These are phyloP conservation scores for Marchantia polymorpha DNA, from an alignment of 225 moss, liverwort and hornwort species.

Conservation along the genomic window DNA sequence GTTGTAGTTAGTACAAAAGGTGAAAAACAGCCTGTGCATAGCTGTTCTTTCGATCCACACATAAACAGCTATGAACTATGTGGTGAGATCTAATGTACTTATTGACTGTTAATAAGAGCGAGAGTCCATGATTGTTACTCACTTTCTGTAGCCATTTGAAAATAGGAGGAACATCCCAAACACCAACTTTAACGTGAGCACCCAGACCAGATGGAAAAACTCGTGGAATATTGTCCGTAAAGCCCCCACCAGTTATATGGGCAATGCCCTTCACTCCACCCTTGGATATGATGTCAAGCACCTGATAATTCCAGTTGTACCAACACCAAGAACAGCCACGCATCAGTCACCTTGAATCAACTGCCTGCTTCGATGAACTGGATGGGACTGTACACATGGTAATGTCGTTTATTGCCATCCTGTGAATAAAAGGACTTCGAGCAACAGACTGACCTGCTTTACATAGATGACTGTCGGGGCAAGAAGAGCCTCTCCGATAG, in stretches of 20 bases:
- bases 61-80: background rate
- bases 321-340: too few relatives aligned
- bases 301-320: slow-evolving; percentile 27
- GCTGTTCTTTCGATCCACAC: too few relatives aligned
- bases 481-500: slow-evolving; percentile 71
- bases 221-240: slow-evolving; percentile 94
- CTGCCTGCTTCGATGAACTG: background rate
- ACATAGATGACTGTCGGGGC: slow-evolving; percentile 86
- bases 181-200: slow-evolving; percentile 60
- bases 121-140: background rate
- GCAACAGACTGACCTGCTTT: slow-evolving; percentile 50
- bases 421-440: too few relatives aligned
- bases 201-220: slow-evolving; percentile 77
- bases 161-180: slow-evolving; percentile 78
- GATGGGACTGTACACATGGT: background rate
- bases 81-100: background rate
- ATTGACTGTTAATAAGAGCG: too few relatives aligned
- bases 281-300: slow-evolving; percentile 58
- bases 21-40: too few relatives aligned
- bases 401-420: background rate
- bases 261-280: slow-evolving; percentile 88
- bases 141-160: slow-evolving; percentile 56
- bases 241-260: slow-evolving; percentile 95
- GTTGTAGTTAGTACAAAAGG: background rate
- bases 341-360: background rate